A percentile compares a stretch with the other conserved stretches of the same genome.
Evolutionary conservation across 2,329 filamentous ascomycete species (phyloP).

Genomic region (Calonectria leucothoes): DNA sequence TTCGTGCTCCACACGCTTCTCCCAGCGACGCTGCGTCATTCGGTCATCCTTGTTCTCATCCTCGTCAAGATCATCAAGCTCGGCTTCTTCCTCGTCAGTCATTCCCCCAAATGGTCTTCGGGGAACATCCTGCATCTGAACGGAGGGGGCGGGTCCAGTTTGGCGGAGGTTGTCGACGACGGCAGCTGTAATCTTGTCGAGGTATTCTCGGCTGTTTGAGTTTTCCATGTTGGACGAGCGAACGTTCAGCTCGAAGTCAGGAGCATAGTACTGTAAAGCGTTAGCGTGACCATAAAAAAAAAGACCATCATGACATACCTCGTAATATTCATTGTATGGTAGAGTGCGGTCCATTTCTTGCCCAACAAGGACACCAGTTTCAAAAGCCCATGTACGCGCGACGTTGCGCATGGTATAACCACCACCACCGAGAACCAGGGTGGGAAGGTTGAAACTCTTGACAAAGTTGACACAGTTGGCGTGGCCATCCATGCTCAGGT

Average conservation of each 20-base stretch:
- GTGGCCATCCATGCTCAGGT: slow-evolving; percentile 95
- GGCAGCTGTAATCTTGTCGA: slow-evolving; percentile 83
- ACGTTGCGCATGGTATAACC: slow-evolving; percentile 99
- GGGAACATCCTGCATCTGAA: slow-evolving; percentile 86
- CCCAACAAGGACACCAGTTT: slow-evolving; percentile 90
- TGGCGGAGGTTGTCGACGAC: slow-evolving; percentile 90
- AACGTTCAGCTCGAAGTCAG: slow-evolving; percentile 91
- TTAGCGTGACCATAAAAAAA: slow-evolving; percentile 31
- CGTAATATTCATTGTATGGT: slow-evolving; percentile 97
- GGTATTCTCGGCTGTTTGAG: slow-evolving; percentile 84
- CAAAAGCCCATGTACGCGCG: slow-evolving; percentile 95
- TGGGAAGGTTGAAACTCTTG: slow-evolving; percentile 85
- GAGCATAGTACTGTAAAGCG: slow-evolving; percentile 82
- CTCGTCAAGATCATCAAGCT: slow-evolving; percentile 78
- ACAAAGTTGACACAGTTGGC: slow-evolving; percentile 94
- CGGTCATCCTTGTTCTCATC: slow-evolving; percentile 88
- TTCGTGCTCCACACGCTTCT: slow-evolving; percentile 79
- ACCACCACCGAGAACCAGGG: slow-evolving; percentile 93
- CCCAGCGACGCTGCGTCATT: slow-evolving; percentile 84
- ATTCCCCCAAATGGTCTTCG: slow-evolving; percentile 71
- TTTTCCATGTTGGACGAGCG: slow-evolving; percentile 91
- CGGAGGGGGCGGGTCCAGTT: slow-evolving; percentile 86
- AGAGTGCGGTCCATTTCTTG: slow-evolving; percentile 84
- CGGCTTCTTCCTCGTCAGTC: slow-evolving; percentile 75
- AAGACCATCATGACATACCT: slow-evolving; percentile 60